phyloP scores from a whole-genome alignment of 139 green algal genomes.

The Auxenochlorella pyrenoidosa region DNA sequence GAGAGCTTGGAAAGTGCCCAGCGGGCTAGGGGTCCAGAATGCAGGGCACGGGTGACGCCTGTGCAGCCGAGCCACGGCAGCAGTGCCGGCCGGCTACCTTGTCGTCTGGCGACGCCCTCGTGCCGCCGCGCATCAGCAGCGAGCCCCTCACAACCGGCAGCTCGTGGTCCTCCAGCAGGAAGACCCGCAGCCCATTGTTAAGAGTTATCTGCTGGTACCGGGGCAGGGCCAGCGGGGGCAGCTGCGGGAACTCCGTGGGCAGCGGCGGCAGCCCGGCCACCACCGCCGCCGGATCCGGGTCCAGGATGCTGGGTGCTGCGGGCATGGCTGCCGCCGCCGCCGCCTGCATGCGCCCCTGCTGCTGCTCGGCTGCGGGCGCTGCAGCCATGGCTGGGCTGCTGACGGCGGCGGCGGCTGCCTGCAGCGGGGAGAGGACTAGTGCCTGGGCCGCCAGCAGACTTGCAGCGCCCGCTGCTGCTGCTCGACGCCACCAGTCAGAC shows the following conservation, averaged over 20 bases:
- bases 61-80: too few species aligned
- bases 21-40: too few species aligned
- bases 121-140: slow-evolving; percentile 74
- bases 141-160: slow-evolving; percentile 70
- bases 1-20: too few species aligned
- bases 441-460: background rate
- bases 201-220: slow-evolving; percentile 49
- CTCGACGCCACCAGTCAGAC: background rate
- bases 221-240: slow-evolving; percentile 48
- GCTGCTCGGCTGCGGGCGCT: background rate
- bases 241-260: slow-evolving; percentile 48
- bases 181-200: slow-evolving; percentile 74
- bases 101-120: slow-evolving; percentile 63
- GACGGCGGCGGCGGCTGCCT: background rate
- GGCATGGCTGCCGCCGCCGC: background rate
- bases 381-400: background rate
- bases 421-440: background rate
- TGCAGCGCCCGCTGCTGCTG: background rate
- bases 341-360: background rate
- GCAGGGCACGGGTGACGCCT: too few species aligned
- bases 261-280: slow-evolving; percentile 40
- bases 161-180: slow-evolving; percentile 80
- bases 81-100: slow-evolving; percentile 46
- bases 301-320: too few species aligned
- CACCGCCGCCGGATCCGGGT: background rate